Percentiles rank a stretch among this genome's conserved stretches.
These are phyloP conservation scores for Biscutella laevigata DNA, from an alignment of 441 rosid species.

Conservation along the genomic window DNA sequence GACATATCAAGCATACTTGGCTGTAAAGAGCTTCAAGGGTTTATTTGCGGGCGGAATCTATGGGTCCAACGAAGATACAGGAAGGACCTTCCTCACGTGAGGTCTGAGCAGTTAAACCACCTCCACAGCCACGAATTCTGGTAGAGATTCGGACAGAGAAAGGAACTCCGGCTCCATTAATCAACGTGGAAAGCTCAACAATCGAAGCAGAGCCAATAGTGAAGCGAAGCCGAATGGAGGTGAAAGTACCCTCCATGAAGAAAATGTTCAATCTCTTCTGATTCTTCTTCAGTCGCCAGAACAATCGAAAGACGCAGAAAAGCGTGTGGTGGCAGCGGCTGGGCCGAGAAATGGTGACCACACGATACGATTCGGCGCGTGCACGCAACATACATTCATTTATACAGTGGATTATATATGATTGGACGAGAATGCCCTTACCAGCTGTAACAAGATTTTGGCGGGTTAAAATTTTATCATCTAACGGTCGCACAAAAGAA, in stretches of 20 bases:
- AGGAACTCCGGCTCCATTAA: constrained; percentile 31
- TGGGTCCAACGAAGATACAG: constrained; percentile 79
- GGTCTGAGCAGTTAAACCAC: constrained; percentile 27
- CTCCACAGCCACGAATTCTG: constrained; percentile 26
- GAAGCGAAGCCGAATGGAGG: constrained; percentile 40
- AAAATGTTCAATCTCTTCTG: not conserved
- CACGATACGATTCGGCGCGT: constrained; percentile 27
- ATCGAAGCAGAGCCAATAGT: constrained; percentile 35
- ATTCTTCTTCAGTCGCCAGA: constrained; percentile 17
- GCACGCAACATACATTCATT: constrained; percentile 22
- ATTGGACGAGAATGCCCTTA: constrained; percentile 8
- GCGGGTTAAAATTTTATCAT: not conserved
- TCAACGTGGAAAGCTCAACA: constrained; percentile 31
- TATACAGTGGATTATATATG: not conserved
- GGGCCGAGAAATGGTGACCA: constrained; percentile 20
- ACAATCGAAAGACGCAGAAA: not conserved
- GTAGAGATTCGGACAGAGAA: constrained; percentile 43
- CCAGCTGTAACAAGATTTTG: not conserved
- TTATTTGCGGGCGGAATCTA: constrained; percentile 85
- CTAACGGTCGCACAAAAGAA: too few species aligned
- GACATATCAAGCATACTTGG: constrained; percentile 36
- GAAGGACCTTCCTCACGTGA: constrained; percentile 68
- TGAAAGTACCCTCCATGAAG: constrained; percentile 58
- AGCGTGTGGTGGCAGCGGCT: constrained; percentile 17
- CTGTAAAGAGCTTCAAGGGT: constrained; percentile 84